Percentiles rank a stretch among this genome's conserved stretches.
Evolutionary conservation across 441 rosid species (phyloP).

Genomic region (Breynia disticha): DNA sequence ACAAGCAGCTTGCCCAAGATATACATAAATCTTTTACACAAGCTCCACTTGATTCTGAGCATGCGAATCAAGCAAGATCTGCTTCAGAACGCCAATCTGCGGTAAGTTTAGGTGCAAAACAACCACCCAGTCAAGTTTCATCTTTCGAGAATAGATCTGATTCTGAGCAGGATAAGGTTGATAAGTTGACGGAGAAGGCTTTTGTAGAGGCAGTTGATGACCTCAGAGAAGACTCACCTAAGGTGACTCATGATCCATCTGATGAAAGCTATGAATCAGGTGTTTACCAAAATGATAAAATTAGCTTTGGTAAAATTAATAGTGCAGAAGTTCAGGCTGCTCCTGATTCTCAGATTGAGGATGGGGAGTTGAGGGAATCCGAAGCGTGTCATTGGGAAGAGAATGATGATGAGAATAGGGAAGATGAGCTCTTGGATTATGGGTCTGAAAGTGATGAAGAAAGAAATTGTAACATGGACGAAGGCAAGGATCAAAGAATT

Average conservation of each 20-base stretch:
- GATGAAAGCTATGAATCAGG: constrained; percentile 18
- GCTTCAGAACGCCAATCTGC: constrained; percentile 3
- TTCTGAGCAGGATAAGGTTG: constrained; percentile 9
- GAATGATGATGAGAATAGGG: constrained; percentile 22
- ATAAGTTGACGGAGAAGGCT: constrained; percentile 9
- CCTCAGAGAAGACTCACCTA: constrained; percentile 9
- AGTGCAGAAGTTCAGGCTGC: constrained; percentile 31
- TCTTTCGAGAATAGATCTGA: constrained; percentile 11
- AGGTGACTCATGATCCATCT: constrained; percentile 14
- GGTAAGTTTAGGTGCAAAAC: constrained; percentile 6
- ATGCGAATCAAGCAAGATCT: constrained; percentile 12
- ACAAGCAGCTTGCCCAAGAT: constrained; percentile 10
- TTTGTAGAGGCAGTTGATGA: constrained; percentile 9
- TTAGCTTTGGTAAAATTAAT: background rate
- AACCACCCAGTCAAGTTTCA: constrained; percentile 9
- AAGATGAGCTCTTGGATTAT: constrained; percentile 40
- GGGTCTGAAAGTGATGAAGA: constrained; percentile 43
- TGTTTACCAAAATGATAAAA: constrained; percentile 19
- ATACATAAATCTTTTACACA: background rate
- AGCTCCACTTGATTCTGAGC: constrained; percentile 9
- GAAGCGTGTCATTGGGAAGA: constrained; percentile 29
- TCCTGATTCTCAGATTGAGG: constrained; percentile 52
- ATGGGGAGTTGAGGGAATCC: constrained; percentile 55
- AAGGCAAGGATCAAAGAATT: constrained; percentile 22
- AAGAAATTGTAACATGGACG: constrained; percentile 19